phyloP scores from a whole-genome alignment of 306 rosid genomes.

The Cucumis melo region DNA sequence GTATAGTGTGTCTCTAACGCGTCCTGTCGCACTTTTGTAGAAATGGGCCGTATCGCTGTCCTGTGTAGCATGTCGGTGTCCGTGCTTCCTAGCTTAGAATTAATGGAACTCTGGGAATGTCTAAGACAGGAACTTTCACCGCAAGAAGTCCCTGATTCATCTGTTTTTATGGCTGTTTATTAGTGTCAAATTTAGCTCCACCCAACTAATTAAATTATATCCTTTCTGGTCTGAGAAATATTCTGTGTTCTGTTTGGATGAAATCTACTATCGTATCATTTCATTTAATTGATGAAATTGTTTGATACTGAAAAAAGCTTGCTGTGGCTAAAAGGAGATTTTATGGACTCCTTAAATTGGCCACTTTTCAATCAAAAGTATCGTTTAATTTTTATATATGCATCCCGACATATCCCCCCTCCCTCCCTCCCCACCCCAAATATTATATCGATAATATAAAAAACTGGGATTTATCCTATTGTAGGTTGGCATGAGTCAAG shows the following conservation, averaged over 20 bases:
- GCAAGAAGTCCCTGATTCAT: neutral
- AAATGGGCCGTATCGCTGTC: too few relatives aligned
- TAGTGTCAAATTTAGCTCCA: neutral
- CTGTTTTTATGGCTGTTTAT: neutral
- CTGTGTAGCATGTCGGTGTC: too few relatives aligned
- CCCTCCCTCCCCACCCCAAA: too few relatives aligned
- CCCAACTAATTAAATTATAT: neutral
- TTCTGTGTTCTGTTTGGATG: neutral
- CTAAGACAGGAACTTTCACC: neutral
- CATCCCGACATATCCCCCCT: neutral
- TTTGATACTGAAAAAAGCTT: neutral
- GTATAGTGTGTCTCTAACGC: too few relatives aligned
- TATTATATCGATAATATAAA: too few relatives aligned
- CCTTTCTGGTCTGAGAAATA: neutral
- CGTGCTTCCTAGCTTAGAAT: neutral
- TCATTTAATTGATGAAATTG: neutral
- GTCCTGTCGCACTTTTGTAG: too few relatives aligned
- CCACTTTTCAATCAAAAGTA: neutral
- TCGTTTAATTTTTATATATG: neutral
- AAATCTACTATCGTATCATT: neutral
- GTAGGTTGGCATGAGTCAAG: conserved; percentile 68
- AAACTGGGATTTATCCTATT: neutral
- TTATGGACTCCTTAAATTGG: neutral
- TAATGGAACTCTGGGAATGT: neutral
- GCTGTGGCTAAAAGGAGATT: neutral